Evolutionary conservation across 352 stramenopile genomes (phyloP), one percentile per base, ranked within the genome.

Genomic region (Globisporangium viniferum): DNA sequence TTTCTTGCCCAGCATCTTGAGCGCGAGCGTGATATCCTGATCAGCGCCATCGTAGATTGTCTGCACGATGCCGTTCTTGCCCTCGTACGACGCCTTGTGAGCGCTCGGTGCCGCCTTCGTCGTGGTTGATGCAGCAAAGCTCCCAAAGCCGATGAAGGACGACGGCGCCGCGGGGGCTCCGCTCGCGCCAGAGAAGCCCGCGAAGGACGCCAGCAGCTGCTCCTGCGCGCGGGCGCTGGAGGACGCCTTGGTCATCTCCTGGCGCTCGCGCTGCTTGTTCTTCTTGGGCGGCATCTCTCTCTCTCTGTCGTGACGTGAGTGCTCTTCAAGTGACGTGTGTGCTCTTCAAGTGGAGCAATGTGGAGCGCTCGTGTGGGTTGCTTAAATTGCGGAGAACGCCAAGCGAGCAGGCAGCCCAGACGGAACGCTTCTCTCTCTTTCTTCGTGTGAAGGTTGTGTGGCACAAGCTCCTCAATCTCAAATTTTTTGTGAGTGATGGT

Each of bases 191-290:
- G 73, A 24, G 27, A 49, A 49, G 20, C 59, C 31, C 5, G 53
- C 48, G 27, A 71, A 71, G 3, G 70, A 86, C 14, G 76, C 67
- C 41, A 87, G 67, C 27, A 94, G 74, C 33, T 74, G 76, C 69
- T 91, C 75, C 54, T 91, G 82, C n/a, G 86, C 86, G 49, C 88
- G 88, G 9, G 85, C 76, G 56, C 86, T 92, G 10, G 88, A 96
- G 9, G 88, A 93, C 55, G 88, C 88, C 51, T 82, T 82, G 63
- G 74, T 91, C 71, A 94, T 82, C 74, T 93, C 88, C 60, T 90
- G 82, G 69, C 92, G 92, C 74, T 96, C 88, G 72, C 86, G 86
- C 79, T 96, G 88, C 73, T 94, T 94, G 79, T 92, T 96, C 71
- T 88, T 92, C 81, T 90, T 90, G 58, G 81, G 80, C 57, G 74